Evolutionary conservation across 1,284 basidiomycete species (phyloP).

Genomic region (Farysia itapuensis): DNA sequence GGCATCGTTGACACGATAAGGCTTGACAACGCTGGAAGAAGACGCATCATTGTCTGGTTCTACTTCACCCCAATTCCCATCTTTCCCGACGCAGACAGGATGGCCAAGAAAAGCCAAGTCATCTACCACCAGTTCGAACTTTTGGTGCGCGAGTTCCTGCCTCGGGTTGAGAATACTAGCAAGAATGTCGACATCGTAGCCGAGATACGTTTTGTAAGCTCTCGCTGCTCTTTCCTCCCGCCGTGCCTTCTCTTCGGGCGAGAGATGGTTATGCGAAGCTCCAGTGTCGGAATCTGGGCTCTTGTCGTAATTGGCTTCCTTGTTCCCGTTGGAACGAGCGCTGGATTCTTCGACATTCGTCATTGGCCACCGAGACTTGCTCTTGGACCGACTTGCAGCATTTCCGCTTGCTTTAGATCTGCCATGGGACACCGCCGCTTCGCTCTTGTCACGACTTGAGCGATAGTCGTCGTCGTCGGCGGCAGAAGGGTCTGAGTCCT

Average conservation of each 20-base stretch:
- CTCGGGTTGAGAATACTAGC: slow-evolving; percentile 78
- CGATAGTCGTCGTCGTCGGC: slow-evolving; percentile 30
- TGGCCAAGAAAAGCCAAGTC: slow-evolving; percentile 93
- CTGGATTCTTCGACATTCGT: slow-evolving; percentile 19
- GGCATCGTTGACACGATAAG: not conserved
- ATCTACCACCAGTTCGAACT: slow-evolving; percentile 88
- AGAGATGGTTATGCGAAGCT: slow-evolving; percentile 20
- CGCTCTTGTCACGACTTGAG: slow-evolving; percentile 11
- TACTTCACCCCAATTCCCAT: slow-evolving; percentile 13
- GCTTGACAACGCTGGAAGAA: not conserved
- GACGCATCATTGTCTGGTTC: not conserved
- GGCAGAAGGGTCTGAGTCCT: slow-evolving; percentile 30
- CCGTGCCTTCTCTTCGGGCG: slow-evolving; percentile 26
- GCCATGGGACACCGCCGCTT: slow-evolving; percentile 13
- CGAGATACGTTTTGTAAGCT: slow-evolving; percentile 68
- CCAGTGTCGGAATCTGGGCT: slow-evolving; percentile 28
- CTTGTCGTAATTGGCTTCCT: slow-evolving; percentile 10
- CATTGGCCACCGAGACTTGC: slow-evolving; percentile 11
- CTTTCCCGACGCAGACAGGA: slow-evolving; percentile 75
- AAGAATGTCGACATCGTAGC: slow-evolving; percentile 78
- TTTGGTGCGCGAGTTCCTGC: slow-evolving; percentile 81
- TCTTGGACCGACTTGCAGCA: slow-evolving; percentile 9
- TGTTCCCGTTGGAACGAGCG: slow-evolving; percentile 12
- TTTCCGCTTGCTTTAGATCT: slow-evolving; percentile 12
- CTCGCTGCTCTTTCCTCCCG: slow-evolving; percentile 24